Percentiles rank a stretch among this genome's conserved stretches.
phyloP scores from a whole-genome alignment of 2,329 filamentous ascomycete genomes.

The Penicillium sp. region DNA sequence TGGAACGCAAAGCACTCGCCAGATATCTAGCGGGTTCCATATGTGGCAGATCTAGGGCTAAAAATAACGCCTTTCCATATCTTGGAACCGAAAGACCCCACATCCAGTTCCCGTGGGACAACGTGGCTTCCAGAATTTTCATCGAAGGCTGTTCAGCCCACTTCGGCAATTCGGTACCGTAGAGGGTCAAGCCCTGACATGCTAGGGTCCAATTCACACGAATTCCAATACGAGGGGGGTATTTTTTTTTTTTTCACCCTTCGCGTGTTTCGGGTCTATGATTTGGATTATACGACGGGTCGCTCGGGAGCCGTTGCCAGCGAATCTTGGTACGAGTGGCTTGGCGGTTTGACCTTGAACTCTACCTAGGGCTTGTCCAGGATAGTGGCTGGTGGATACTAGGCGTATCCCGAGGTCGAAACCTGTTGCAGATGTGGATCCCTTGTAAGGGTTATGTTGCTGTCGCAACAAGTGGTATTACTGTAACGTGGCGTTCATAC shows the following conservation, averaged over 20 bases:
- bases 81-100: not conserved
- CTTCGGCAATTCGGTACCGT: not conserved
- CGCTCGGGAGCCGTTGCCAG: not conserved
- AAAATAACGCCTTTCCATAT: slow-evolving; percentile 24
- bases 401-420: not conserved
- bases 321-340: not conserved
- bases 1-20: not conserved
- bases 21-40: not conserved
- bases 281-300: not conserved
- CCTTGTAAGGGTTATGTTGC: not conserved
- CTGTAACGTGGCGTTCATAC: not conserved
- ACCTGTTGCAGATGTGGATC: slow-evolving; percentile 2
- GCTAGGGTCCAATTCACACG: not conserved
- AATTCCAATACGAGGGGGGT: not conserved
- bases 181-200: not conserved
- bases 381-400: not conserved
- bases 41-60: slow-evolving; percentile 24
- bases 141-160: slow-evolving; percentile 17
- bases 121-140: slow-evolving; percentile 35
- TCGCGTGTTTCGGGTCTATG: not conserved
- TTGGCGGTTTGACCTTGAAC: slow-evolving; percentile 4
- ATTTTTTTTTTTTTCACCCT: not conserved
- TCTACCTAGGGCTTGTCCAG: not conserved
- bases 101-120: slow-evolving; percentile 9
- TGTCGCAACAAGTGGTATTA: slow-evolving; percentile 4